These are phyloP conservation scores for Phytophthora sojae DNA, from an alignment of 352 stramenopile species.

Conservation along the genomic window DNA sequence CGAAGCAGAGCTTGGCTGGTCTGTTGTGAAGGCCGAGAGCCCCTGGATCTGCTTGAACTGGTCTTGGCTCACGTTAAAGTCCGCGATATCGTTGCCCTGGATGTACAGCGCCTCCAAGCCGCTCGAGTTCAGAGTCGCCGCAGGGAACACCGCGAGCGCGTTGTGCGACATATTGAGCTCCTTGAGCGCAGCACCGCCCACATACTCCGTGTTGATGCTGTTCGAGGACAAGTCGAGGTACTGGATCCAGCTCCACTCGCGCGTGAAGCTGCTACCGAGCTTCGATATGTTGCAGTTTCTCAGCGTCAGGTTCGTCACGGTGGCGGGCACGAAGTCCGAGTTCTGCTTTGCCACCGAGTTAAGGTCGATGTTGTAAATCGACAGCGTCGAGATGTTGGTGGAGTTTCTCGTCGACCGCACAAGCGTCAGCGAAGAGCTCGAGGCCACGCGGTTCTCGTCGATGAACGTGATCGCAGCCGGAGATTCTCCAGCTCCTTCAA, in stretches of 20 bases:
- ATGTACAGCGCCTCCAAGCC: slow-evolving; percentile 43
- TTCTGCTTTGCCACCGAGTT: slow-evolving; percentile 28
- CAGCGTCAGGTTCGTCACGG: slow-evolving; percentile 48
- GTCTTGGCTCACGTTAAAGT: slow-evolving; percentile 47
- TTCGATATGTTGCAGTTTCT: slow-evolving; percentile 58
- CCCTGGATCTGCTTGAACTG: slow-evolving; percentile 41
- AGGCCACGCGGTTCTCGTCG: slow-evolving; percentile 34
- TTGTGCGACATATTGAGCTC: slow-evolving; percentile 55
- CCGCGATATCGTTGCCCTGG: slow-evolving; percentile 39
- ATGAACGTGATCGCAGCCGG: slow-evolving; percentile 35
- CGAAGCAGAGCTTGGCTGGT: slow-evolving; percentile 26
- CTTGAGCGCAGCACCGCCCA: slow-evolving; percentile 28
- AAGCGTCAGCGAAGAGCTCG: slow-evolving; percentile 26
- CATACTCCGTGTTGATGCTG: slow-evolving; percentile 37
- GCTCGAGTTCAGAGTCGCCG: slow-evolving; percentile 33
- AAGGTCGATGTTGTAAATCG: slow-evolving; percentile 45
- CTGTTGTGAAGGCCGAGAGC: slow-evolving; percentile 41
- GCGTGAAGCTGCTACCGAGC: slow-evolving; percentile 41
- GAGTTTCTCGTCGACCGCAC: slow-evolving; percentile 36
- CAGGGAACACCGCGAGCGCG: slow-evolving; percentile 38
- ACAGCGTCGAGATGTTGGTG: slow-evolving; percentile 38
- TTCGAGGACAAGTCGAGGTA: slow-evolving; percentile 54
- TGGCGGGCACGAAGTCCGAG: slow-evolving; percentile 43
- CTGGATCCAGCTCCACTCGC: slow-evolving; percentile 32
- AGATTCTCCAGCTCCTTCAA: slow-evolving; percentile 26